A percentile compares a stretch with the other conserved stretches of the same genome.
Conservation (phyloP, 768 basidiomycete genomes). For the Xerocomellus intermedius region DNA sequence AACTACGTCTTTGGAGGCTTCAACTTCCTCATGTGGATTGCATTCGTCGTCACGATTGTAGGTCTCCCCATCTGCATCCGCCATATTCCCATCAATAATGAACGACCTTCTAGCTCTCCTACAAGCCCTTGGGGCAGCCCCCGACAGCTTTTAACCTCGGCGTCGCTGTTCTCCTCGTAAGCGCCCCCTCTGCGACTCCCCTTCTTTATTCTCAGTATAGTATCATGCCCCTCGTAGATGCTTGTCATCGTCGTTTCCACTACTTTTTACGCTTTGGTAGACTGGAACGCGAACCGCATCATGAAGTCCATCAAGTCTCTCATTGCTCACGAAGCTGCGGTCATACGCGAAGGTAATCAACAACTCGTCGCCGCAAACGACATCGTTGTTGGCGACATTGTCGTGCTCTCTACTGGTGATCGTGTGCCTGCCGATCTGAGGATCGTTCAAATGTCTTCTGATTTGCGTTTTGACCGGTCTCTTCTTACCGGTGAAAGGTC, state of each 20-base stretch:
- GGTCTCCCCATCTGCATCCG: slow-evolving; percentile 10
- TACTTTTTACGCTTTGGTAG: slow-evolving; percentile 50
- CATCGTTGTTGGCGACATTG: slow-evolving; percentile 57
- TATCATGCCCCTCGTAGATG: slow-evolving; percentile 30
- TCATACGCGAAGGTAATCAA: slow-evolving; percentile 49
- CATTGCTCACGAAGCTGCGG: slow-evolving; percentile 56
- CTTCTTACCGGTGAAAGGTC: slow-evolving; percentile 52
- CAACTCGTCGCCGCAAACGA: slow-evolving; percentile 50
- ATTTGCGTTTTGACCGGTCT: slow-evolving; percentile 52
- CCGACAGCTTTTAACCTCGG: slow-evolving; percentile 48
- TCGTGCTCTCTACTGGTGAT: slow-evolving; percentile 53
- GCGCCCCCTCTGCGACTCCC: slow-evolving; percentile 20
- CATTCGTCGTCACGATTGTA: slow-evolving; percentile 47
- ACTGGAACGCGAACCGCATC: slow-evolving; percentile 47
- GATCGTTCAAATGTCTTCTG: slow-evolving; percentile 49
- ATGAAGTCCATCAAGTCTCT: slow-evolving; percentile 59
- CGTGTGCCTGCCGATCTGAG: slow-evolving; percentile 61
- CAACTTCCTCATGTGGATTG: slow-evolving; percentile 55
- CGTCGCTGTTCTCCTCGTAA: slow-evolving; percentile 48
- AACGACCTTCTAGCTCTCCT: slow-evolving; percentile 44
- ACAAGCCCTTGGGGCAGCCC: slow-evolving; percentile 46
- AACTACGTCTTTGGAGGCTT: slow-evolving; percentile 60
- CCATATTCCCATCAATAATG: slow-evolving; percentile 2
- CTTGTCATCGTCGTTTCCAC: slow-evolving; percentile 43
- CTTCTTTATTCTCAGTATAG: neutral